Percentiles rank a stretch among this genome's conserved stretches.
phyloP scores from a whole-genome alignment of 768 basidiomycete species.

The Hirschioporus abietinus region DNA sequence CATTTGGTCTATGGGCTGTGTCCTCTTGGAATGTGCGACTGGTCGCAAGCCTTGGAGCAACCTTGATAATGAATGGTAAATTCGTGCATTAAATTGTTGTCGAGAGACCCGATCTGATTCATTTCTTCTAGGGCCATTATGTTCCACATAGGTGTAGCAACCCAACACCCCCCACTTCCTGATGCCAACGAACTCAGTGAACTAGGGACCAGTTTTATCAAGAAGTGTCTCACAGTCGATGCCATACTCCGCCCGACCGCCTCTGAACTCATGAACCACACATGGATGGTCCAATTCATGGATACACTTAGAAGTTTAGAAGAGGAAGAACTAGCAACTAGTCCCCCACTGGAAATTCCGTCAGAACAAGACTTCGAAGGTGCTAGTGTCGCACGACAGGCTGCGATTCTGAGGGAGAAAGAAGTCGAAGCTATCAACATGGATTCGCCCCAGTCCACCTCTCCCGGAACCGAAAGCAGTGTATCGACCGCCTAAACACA shows the following conservation, averaged over 20 bases:
- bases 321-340: conserved; percentile 51
- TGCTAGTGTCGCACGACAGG: conserved; percentile 50
- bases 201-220: conserved; percentile 89
- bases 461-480: conserved; percentile 15
- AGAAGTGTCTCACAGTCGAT: conserved; percentile 85
- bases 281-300: conserved; percentile 85
- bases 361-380: conserved; percentile 44
- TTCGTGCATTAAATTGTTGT: conserved; percentile 2
- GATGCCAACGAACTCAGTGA: conserved; percentile 86
- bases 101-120: conserved; percentile 1
- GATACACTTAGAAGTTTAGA: conserved; percentile 66
- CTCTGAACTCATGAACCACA: conserved; percentile 76
- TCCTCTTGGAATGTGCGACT: conserved; percentile 94
- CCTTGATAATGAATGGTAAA: conserved; percentile 97
- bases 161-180: conserved; percentile 92
- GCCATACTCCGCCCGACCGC: conserved; percentile 80
- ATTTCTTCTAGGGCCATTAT: conserved; percentile 90
- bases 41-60: conserved; percentile 98
- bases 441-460: conserved; percentile 37
- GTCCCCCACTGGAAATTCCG: conserved; percentile 40
- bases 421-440: conserved; percentile 52
- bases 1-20: conserved; percentile 96
- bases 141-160: conserved; percentile 98
- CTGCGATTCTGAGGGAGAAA: conserved; percentile 51
- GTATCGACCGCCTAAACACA: neutral